Base-by-base conservation (phyloP, 495 filamentous ascomycete species). In the Hypomontagnella monticulosa region DNA sequence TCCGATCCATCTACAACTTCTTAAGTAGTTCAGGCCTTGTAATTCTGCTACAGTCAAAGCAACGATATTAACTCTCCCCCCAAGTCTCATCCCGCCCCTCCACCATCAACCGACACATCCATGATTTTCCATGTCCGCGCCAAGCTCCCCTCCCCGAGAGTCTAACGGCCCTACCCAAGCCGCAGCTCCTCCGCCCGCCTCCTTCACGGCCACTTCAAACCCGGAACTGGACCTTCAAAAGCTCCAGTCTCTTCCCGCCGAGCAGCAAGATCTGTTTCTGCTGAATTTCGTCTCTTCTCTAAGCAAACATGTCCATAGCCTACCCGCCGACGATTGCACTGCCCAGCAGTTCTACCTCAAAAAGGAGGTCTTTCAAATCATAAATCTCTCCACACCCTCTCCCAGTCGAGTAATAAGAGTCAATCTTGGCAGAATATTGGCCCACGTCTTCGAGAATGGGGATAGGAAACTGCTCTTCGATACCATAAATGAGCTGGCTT, bases 251-350 rank as follows among this genome's bases (percentile, higher is more conserved):
- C 88, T 98, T 53, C 90, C 94, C 57, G 90, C 92, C 30, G 95
- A 98, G 80, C 94, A 99, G 72, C 96, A 98, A 76, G 93, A 97
- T 69, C 87, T 98, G 16, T 93, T 93, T 74, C 84, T 99, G 58
- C 81, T 98, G 51, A 96, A 89, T 40, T 97, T 97, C 74, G 89
- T 93, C 27, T 89, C 92, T 27, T 87, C 90, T 43, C 84, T 98
- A 46, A 90, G 89, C 61, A 89, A 89, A 61, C 88, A 96, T 82
- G 91, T 94, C 33, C 87, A 89, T 47, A 76, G 78, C 15, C 84
- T 97, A 27, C 84, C 88, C 55, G 79, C 85, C 61, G 89, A 96
- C 55, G 90, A 90, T 62, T 88, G 93, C 51, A 93, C 92, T 37
- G 85, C 89, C 4, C 89, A 97, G 76, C 95, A 99, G 75, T 86